Conservation (phyloP, 129 eudicot genomes). For the Helianthus tuberosus region DNA sequence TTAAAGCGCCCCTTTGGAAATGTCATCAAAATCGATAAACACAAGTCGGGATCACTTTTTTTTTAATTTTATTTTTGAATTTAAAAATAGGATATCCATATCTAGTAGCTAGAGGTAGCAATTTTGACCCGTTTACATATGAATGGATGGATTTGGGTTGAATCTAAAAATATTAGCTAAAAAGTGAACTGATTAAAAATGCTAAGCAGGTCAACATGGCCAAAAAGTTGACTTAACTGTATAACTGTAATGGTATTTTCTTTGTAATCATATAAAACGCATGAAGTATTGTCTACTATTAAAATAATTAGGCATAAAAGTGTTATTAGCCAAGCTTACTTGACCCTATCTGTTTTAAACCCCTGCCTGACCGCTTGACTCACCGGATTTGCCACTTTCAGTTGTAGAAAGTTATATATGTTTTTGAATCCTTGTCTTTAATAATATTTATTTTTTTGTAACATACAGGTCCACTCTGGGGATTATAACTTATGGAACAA, state of each 20-base stretch:
- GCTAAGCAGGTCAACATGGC: neutral
- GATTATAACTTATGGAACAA: slow-evolving; percentile 97
- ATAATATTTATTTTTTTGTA: slow-evolving; percentile 11
- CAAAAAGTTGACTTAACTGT: neutral
- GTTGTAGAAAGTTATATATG: slow-evolving; percentile 8
- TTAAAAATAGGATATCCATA: neutral
- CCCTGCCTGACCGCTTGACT: neutral
- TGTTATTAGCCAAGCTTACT: neutral
- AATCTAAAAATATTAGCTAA: neutral
- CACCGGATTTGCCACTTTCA: neutral
- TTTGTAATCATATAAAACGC: neutral
- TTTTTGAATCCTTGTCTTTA: neutral
- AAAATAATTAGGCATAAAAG: neutral
- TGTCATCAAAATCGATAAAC: neutral
- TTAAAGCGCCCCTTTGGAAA: neutral
- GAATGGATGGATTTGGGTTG: neutral
- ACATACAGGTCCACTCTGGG: slow-evolving; percentile 85
- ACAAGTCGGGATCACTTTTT: neutral
- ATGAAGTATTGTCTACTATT: neutral
- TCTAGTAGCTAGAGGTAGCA: neutral
- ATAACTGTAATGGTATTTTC: neutral
- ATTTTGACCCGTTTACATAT: neutral
- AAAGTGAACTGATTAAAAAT: neutral
- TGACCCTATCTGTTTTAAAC: neutral
- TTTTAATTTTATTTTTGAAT: neutral